Base-by-base conservation (phyloP, 176 grass and related monocot genomes). In the Carex parvula region DNA sequence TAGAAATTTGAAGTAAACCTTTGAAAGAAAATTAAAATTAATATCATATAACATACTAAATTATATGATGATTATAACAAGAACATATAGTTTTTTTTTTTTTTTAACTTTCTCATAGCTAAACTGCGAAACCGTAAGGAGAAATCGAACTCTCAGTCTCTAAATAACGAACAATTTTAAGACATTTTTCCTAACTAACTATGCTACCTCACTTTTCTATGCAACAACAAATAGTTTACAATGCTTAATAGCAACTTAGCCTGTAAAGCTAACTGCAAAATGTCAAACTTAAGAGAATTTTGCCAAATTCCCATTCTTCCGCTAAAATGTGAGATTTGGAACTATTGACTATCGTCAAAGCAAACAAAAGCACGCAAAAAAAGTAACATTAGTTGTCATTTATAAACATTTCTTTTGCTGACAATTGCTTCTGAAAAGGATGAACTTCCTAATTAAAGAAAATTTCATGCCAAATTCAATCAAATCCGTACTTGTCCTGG, bases 381-480 rank as follows among this genome's bases (percentile, higher is more conserved):
- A 75, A 75, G 71, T 21, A 54, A 6, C 71, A 75, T 30, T 54
- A 54, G 29, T 54, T 5, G 20, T 54, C 2, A 54, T 8, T 26
- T 75, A 75, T 53, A 54, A 75, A 16, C 65, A 75, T 75, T 54
- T 54, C 21, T 75, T 75, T 75, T 75, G 71, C 71, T 54, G 71
- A 75, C 46, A 75, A 75, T 75, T 30, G 11, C 21, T 26, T 30
- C 48, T 75, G 71, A 54, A 75, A 75, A 75, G 46, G 22, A 75
- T 75, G 71, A 75, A 75, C 21, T 75, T 75, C 46, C 71, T 54
- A 55, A 3, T 54, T 8, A 75, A 75, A 71, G 68, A 71, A 46
- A 73, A 50, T 53, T 42, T 17, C 20, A 53, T 53, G 46, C 70
- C 11, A 75, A 75, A 74, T 5, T 75, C 48, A 30, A 48, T 75